Evolutionary conservation across 2,329 filamentous ascomycete species (phyloP), one percentile per base, ranked within the genome.

Genomic region (Laburnicola sp.): DNA sequence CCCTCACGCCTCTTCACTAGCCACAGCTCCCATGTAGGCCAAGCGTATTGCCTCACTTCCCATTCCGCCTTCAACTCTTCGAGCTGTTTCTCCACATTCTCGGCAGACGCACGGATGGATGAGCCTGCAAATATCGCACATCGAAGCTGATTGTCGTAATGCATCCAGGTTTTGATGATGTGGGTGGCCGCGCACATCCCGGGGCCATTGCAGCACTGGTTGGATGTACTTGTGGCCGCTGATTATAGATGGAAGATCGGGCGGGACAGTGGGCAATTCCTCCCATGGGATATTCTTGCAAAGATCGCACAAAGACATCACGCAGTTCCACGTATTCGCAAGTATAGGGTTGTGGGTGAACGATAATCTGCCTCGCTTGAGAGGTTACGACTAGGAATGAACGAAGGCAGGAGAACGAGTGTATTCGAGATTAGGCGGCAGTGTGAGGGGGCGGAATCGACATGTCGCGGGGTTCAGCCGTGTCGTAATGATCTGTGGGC

Each of bases 221-320:
- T 53, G 46, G 42, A 53, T 50, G 25, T 53, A 43, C n/a, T 30
- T 23, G 9, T 49, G 41, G 3, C 46, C 51, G 16, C 28, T 50
- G 2, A 38, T 7, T 10, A 23, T 41, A n/a, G 22, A 2, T 8
- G 43, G 5, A 10, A 51, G 36, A 34, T 38, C 32, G 16, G 31
- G 43, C 25, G 49, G 49, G 8, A 51, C 41, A 4, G 41, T 37
- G 9, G 31, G 36, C 2, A 53, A 31, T 27, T 28, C 8, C 16
- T 53, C 42, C 51, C 51, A 53, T 2, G 46, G 51, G 9, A 53
- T 53, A 6, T 22, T 45, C 11, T n/a, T 36, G 31, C 51, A 53
- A 28, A 53, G 40, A 22, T 50, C 37, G 26, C 51, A 53, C 9
- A 53, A 22, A 28, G 51, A 27, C 46, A 53, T 51, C 11, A 16